Base-by-base conservation (phyloP, 2,329 filamentous ascomycete species). In the Paraphoma sp. region DNA sequence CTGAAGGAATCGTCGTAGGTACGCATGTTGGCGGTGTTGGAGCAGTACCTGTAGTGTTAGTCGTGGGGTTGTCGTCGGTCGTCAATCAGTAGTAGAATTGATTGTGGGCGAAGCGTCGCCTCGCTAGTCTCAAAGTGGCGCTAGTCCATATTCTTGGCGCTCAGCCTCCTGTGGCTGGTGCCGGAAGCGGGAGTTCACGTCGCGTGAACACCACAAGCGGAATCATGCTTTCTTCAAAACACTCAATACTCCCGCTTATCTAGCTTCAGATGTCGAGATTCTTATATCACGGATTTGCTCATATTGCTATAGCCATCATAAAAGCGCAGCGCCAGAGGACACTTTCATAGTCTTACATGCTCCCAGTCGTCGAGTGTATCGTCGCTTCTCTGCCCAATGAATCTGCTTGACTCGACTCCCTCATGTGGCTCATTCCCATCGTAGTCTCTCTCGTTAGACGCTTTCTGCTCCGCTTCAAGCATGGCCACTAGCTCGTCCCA, bases 1-100 rank as follows among this genome's bases (percentile, higher is more conserved):
- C 86, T 88, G 86, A 91, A 91, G 76, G 86, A 85, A 79, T 91
- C 88, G 83, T 91, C 88, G 88, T 90, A 91, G 81, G 87, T 89
- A 84, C 87, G 85, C 87, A 89, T 89, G 78, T 84, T 87, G 84
- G 80, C 80, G 80, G 80, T 77, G 76, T 65, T 77, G 71, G 65
- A 69, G 74, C 72, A 62, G 65, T 73, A 76, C 75, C 74, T 74
- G 69, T 64, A 57, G 68, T 66, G 72, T 75, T 73, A 74, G 72
- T 74, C 57, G 58, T 64, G 69, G 61, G 63, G 68, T 74, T 70
- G 68, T 75, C 69, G 70, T 72, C 64, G 61, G 57, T 64, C 58
- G 59, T 58, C 62, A 63, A 70, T 70, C 69, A 71, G 62, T 53
- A 59, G 64, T 65, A 43, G 38, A 51, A 48, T 46, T 51, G 52